Evolutionary conservation across 306 rosid species (phyloP).

Genomic region (Lupinus albus): DNA sequence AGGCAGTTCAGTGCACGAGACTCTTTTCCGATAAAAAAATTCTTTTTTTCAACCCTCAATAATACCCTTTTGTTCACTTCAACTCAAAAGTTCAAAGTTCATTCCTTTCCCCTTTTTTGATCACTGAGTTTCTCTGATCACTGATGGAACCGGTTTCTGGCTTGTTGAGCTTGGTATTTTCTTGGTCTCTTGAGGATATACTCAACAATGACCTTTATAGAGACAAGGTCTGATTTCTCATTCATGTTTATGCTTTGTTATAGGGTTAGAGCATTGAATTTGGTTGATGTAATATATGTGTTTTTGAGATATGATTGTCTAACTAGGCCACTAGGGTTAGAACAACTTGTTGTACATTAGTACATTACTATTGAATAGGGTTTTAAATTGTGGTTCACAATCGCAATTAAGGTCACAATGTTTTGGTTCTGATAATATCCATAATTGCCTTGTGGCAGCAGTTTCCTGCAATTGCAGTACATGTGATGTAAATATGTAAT

Average conservation of each 20-base stretch:
- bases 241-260: not conserved
- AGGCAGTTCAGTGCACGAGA: no score
- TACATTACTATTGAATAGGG: not conserved
- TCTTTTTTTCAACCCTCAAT: not conserved
- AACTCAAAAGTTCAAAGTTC: slow-evolving; percentile 5
- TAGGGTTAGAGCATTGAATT: not conserved
- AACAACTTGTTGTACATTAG: slow-evolving; percentile 4
- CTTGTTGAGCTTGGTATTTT: slow-evolving; percentile 38
- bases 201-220: slow-evolving; percentile 40
- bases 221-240: slow-evolving; percentile 37
- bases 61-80: not conserved
- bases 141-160: slow-evolving; percentile 24
- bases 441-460: no score
- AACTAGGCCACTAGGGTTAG: not conserved
- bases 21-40: slow-evolving; percentile 5
- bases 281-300: not conserved
- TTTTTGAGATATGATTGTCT: slow-evolving; percentile 17
- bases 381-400: no score
- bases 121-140: slow-evolving; percentile 21
- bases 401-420: no score
- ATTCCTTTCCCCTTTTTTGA: not conserved
- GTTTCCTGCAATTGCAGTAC: no score
- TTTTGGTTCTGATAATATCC: no score
- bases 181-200: slow-evolving; percentile 46
- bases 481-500: no score